phyloP scores from a whole-genome alignment of 768 basidiomycete genomes.

The Macrolepiota albuminosa region DNA sequence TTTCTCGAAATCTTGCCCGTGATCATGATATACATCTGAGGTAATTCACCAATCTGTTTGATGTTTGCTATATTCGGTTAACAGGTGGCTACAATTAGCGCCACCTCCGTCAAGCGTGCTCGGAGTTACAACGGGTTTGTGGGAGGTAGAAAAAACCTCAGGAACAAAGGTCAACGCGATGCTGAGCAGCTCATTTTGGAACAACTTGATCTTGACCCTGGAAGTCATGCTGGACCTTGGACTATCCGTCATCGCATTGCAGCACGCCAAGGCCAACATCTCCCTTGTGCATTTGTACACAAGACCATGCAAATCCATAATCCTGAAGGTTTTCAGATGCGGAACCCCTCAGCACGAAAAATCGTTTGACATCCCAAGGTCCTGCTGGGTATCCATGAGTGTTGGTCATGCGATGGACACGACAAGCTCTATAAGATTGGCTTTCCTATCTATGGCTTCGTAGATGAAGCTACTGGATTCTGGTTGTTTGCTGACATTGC shows the following conservation, averaged over 20 bases:
- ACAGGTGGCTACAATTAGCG: background rate
- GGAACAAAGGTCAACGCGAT: background rate
- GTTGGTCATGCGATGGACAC: background rate
- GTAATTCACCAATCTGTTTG: no score
- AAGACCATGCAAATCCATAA: no score
- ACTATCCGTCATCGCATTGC: background rate
- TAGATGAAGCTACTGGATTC: constrained; percentile 3
- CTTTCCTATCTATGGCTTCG: constrained; percentile 28
- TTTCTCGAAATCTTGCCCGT: background rate
- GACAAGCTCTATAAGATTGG: constrained; percentile 26
- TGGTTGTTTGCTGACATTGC: constrained; percentile 11
- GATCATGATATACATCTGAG: background rate
- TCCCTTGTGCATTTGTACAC: background rate
- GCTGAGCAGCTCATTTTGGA: background rate
- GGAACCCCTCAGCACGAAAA: background rate
- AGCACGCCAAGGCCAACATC: background rate
- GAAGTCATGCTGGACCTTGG: background rate
- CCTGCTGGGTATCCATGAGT: background rate
- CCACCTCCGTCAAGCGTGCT: background rate
- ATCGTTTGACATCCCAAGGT: constrained; percentile 30
- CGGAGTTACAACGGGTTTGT: background rate
- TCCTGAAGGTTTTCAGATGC: background rate
- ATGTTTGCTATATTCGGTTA: no score
- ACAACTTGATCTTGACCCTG: background rate
- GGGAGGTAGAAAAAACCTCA: background rate